phyloP scores from a whole-genome alignment of 116 monocot species.

The Posidonia oceanica region DNA sequence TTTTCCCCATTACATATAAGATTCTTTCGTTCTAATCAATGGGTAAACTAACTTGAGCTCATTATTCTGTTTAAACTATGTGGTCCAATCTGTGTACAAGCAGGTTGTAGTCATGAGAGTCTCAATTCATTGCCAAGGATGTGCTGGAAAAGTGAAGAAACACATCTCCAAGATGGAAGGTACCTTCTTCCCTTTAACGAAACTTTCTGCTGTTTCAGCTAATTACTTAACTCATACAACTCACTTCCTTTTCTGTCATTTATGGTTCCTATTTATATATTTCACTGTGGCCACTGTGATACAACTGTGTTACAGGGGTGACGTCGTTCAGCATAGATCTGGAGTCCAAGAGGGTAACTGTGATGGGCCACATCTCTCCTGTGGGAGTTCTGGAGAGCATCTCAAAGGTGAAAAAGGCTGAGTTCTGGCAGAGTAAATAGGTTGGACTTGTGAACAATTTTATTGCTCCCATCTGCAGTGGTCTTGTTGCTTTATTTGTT shows the following conservation, averaged over 20 bases:
- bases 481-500: neutral
- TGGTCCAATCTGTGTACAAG: neutral
- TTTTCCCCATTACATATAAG: too few relatives aligned
- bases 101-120: slow-evolving; percentile 87
- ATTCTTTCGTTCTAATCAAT: too few relatives aligned
- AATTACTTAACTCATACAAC: too few relatives aligned
- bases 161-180: slow-evolving; percentile 89
- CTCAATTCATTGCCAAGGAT: slow-evolving; percentile 83
- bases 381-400: slow-evolving; percentile 17
- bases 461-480: neutral
- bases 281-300: neutral
- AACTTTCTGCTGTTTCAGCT: too few relatives aligned
- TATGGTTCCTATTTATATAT: slow-evolving; percentile 1
- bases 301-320: slow-evolving; percentile 15
- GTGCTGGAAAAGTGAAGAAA: slow-evolving; percentile 80
- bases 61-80: neutral
- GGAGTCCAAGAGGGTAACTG: slow-evolving; percentile 19
- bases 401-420: slow-evolving; percentile 25
- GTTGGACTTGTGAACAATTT: neutral
- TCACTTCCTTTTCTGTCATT: neutral
- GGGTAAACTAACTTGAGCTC: too few relatives aligned
- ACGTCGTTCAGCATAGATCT: slow-evolving; percentile 24
- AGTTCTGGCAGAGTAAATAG: slow-evolving; percentile 13
- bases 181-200: neutral
- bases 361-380: slow-evolving; percentile 16